These are phyloP conservation scores for Ophiorrhiza pumila DNA, from an alignment of 257 asterid genomes.

Conservation along the genomic window DNA sequence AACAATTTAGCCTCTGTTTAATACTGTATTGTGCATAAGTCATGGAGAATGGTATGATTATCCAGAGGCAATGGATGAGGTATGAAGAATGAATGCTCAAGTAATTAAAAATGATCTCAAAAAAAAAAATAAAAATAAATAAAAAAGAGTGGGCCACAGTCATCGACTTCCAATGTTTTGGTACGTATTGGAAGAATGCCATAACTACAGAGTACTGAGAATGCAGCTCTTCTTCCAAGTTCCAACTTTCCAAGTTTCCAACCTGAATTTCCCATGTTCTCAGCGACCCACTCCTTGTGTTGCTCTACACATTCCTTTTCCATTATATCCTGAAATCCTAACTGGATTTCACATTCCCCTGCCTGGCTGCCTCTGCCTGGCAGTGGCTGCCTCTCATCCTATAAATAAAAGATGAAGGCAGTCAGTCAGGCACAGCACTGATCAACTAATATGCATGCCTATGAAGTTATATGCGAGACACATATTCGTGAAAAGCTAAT, in stretches of 20 bases:
- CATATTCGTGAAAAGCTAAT: background rate
- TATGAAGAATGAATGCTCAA: too few species aligned
- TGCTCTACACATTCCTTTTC: background rate
- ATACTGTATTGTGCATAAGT: too few species aligned
- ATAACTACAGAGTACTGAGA: background rate
- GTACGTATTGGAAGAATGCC: background rate
- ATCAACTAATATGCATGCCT: background rate
- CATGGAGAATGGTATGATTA: too few species aligned
- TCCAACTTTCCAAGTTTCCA: too few species aligned
- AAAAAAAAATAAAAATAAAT: background rate
- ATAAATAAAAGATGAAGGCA: background rate
- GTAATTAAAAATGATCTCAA: background rate
- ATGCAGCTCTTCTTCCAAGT: conserved; percentile 1
- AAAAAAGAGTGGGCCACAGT: background rate
- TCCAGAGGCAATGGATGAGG: background rate
- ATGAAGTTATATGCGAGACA: background rate
- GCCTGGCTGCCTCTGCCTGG: too few species aligned
- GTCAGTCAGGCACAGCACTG: background rate
- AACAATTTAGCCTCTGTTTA: too few species aligned
- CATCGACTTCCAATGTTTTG: background rate
- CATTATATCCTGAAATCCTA: background rate
- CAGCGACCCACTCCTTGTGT: background rate
- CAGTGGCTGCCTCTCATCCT: background rate
- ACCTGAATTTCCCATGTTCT: background rate
- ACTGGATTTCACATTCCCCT: conserved; percentile 10